Conservation (phyloP, 2,329 filamentous ascomycete species). For the Alternaria burnsii region DNA sequence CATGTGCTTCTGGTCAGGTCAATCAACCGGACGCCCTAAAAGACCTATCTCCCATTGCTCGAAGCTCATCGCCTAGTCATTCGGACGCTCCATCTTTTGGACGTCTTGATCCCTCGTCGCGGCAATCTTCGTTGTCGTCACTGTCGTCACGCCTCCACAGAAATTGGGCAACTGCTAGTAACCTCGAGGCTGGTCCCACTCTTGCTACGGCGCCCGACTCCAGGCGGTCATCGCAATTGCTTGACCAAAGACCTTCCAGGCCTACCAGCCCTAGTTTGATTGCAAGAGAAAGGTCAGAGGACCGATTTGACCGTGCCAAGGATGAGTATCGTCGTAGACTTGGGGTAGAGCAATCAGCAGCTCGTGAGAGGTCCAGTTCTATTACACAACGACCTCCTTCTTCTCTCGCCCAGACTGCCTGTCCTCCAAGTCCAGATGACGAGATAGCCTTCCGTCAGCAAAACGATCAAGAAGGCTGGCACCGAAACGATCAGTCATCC, state of each 20-base stretch:
- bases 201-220: slow-evolving; percentile 26
- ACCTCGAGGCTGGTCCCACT: slow-evolving; percentile 33
- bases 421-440: slow-evolving; percentile 60
- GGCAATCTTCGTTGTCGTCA: slow-evolving; percentile 52
- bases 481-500: slow-evolving; percentile 44
- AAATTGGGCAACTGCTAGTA: slow-evolving; percentile 35
- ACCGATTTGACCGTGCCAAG: slow-evolving; percentile 49
- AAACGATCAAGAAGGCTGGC: slow-evolving; percentile 43
- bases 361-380: slow-evolving; percentile 36
- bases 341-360: slow-evolving; percentile 41
- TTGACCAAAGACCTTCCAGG: slow-evolving; percentile 8
- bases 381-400: slow-evolving; percentile 36
- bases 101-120: slow-evolving; percentile 40
- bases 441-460: slow-evolving; percentile 39
- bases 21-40: slow-evolving; percentile 60
- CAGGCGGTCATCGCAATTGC: slow-evolving; percentile 7
- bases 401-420: slow-evolving; percentile 46
- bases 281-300: slow-evolving; percentile 38
- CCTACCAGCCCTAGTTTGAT: slow-evolving; percentile 20
- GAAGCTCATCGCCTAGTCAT: slow-evolving; percentile 55
- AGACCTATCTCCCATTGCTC: slow-evolving; percentile 48
- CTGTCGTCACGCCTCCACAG: slow-evolving; percentile 45
- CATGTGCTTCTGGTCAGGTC: slow-evolving; percentile 68
- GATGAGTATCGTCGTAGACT: slow-evolving; percentile 51
- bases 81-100: slow-evolving; percentile 46